These are phyloP conservation scores for Fusarium camptoceras DNA, from an alignment of 2,329 filamentous ascomycete genomes.

Conservation along the genomic window DNA sequence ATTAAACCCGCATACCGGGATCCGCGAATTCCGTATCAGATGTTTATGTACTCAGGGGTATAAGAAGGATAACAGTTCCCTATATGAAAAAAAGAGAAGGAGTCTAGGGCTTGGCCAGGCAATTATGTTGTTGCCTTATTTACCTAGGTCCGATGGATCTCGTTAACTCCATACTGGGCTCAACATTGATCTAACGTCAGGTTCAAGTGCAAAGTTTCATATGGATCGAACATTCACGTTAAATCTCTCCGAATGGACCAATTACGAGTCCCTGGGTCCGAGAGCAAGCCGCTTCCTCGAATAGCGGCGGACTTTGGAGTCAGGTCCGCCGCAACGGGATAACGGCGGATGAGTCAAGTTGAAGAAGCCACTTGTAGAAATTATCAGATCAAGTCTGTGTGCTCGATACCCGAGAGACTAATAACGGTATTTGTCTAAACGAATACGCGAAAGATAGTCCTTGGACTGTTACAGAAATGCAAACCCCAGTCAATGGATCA, in stretches of 20 bases:
- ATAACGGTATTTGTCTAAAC: background rate
- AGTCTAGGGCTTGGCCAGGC: constrained; percentile 3
- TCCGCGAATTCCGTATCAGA: constrained; percentile 14
- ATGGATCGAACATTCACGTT: constrained; percentile 11
- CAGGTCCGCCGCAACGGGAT: constrained; percentile 28
- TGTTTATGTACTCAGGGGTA: background rate
- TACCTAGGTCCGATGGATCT: background rate
- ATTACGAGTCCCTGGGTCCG: constrained; percentile 21
- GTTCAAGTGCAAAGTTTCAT: constrained; percentile 14
- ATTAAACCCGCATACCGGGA: constrained; percentile 14
- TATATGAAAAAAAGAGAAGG: background rate
- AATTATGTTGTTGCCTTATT: constrained; percentile 3
- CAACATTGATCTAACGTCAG: background rate
- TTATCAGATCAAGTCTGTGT: background rate
- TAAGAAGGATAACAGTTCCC: background rate
- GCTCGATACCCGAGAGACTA: constrained; percentile 1
- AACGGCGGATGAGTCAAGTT: constrained; percentile 12
- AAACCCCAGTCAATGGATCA: background rate
- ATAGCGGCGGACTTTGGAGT: constrained; percentile 33
- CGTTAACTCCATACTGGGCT: background rate
- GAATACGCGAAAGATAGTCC: background rate
- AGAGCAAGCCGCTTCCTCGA: constrained; percentile 14
- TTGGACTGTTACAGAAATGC: background rate
- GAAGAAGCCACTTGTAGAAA: background rate
- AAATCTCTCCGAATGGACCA: constrained; percentile 26